A percentile compares a stretch with the other conserved stretches of the same genome.
These are phyloP conservation scores for Peronospora tabacina DNA, from an alignment of 352 stramenopile species.

Conservation along the genomic window DNA sequence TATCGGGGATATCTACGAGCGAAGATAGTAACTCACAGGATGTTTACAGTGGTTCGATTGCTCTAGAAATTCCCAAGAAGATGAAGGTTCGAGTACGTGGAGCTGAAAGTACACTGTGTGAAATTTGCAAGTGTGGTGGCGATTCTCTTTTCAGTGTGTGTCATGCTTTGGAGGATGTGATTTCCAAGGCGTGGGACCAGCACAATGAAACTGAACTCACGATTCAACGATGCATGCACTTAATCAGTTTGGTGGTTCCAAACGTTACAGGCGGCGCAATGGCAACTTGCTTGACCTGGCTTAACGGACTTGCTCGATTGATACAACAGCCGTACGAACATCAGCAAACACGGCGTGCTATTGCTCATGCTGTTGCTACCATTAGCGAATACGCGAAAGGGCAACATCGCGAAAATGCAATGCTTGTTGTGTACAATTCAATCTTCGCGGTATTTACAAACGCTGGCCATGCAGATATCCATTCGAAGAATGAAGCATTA, in stretches of 20 bases:
- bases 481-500: constrained; percentile 16
- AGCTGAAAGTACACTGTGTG: constrained; percentile 32
- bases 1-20: constrained; percentile 9
- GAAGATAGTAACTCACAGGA: constrained; percentile 3
- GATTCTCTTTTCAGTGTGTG: constrained; percentile 32
- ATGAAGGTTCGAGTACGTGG: constrained; percentile 35
- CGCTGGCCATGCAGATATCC: not conserved
- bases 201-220: constrained; percentile 20
- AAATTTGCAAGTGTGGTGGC: constrained; percentile 33
- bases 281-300: constrained; percentile 36
- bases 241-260: constrained; percentile 39
- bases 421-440: constrained; percentile 43
- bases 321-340: constrained; percentile 20
- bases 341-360: constrained; percentile 20
- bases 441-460: constrained; percentile 37
- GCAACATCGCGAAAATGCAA: constrained; percentile 28
- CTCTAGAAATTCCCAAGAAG: constrained; percentile 27
- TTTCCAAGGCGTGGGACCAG: constrained; percentile 33
- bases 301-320: constrained; percentile 29
- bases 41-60: constrained; percentile 1
- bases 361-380: constrained; percentile 39
- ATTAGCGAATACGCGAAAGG: constrained; percentile 36
- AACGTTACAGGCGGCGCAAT: constrained; percentile 27
- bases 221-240: constrained; percentile 43
- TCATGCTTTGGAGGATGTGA: constrained; percentile 27